Evolutionary conservation across 192 early-diverging fungal genomes (phyloP).

Genomic region (Podila verticillata): DNA sequence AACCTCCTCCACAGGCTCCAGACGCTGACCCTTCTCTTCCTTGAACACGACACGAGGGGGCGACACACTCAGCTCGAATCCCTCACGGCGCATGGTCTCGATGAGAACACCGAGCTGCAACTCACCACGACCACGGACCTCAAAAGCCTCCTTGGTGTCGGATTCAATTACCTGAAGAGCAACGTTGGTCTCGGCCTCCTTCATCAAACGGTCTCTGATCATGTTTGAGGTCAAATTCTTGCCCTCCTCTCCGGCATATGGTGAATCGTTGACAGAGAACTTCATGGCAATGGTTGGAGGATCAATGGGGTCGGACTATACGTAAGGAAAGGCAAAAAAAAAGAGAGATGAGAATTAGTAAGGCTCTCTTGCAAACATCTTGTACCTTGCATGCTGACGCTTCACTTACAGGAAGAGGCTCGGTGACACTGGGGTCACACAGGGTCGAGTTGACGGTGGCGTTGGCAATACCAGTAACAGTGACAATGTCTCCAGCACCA

Average conservation of each 20-base stretch:
- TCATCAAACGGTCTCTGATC: conserved; percentile 77
- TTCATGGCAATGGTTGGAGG: conserved; percentile 88
- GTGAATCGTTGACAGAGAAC: conserved; percentile 89
- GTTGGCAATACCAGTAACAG: conserved; percentile 77
- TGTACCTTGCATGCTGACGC: not conserved
- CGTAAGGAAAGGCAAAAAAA: not conserved
- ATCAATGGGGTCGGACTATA: conserved; percentile 78
- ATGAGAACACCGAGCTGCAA: conserved; percentile 88
- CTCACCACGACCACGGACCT: conserved; percentile 90
- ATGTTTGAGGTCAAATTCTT: conserved; percentile 79
- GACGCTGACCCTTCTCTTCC: conserved; percentile 59
- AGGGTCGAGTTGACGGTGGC: conserved; percentile 86
- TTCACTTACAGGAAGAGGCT: conserved; percentile 65
- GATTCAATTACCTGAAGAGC: conserved; percentile 78
- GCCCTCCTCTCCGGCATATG: conserved; percentile 84
- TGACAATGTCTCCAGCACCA: conserved; percentile 86
- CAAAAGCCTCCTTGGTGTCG: conserved; percentile 75
- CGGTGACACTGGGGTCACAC: conserved; percentile 63
- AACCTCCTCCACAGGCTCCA: conserved; percentile 88
- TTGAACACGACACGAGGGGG: conserved; percentile 87
- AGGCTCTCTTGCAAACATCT: not conserved
- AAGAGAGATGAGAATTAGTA: not conserved
- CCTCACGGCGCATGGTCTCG: conserved; percentile 91
- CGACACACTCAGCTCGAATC: conserved; percentile 85
- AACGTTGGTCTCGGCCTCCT: conserved; percentile 85